Evolutionary conservation across 768 basidiomycete genomes (phyloP).

Genomic region (Hysterangium stoloniferum): DNA sequence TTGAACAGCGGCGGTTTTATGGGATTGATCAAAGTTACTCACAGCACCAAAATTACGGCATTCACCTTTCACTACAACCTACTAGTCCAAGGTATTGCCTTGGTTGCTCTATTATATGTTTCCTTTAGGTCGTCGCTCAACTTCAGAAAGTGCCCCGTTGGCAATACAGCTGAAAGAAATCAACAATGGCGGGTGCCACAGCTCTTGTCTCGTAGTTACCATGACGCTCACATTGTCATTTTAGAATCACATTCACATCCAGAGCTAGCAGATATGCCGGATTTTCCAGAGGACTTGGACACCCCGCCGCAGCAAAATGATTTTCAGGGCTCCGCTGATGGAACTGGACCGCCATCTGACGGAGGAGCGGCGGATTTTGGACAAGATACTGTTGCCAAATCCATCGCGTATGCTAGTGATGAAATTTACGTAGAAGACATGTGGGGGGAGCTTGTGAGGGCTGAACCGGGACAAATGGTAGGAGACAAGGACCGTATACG

Average conservation of each 20-base stretch:
- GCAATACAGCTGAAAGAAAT: constrained; percentile 1
- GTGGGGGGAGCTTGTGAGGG: constrained; percentile 10
- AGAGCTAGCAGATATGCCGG: not conserved
- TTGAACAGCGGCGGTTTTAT: not conserved
- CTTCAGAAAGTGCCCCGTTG: not conserved
- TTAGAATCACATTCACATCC: not conserved
- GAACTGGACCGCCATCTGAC: not conserved
- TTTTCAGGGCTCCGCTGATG: not conserved
- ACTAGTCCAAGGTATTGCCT: not conserved
- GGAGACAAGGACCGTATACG: not conserved
- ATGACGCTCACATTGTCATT: not conserved
- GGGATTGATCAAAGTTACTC: not conserved
- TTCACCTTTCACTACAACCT: not conserved
- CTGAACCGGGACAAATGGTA: not conserved
- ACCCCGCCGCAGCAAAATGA: not conserved
- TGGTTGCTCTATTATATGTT: not conserved
- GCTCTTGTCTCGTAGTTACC: not conserved
- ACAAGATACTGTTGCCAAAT: constrained; percentile 6
- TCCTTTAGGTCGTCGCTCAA: not conserved
- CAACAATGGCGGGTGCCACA: not conserved
- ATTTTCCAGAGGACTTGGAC: not conserved
- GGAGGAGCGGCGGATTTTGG: constrained; percentile 4
- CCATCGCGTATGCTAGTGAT: constrained; percentile 7
- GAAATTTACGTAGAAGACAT: constrained; percentile 9
- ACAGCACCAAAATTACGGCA: not conserved